A percentile compares a stretch with the other conserved stretches of the same genome.
These are phyloP conservation scores for Helianthus tuberosus DNA, from an alignment of 129 eudicot genomes.

Conservation along the genomic window DNA sequence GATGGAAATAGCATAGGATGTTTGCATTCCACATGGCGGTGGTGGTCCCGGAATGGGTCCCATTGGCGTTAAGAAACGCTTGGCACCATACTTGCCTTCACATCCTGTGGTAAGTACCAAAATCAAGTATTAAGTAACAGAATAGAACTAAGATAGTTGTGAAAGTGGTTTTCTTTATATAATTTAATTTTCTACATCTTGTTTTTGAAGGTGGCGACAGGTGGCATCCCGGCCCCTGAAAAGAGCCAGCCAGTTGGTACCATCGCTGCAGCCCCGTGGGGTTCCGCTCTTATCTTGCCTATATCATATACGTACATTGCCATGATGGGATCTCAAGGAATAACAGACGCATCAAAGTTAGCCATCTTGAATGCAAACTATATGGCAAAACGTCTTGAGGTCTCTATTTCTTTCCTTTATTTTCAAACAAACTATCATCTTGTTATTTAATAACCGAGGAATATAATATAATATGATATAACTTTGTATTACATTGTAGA, in stretches of 20 bases:
- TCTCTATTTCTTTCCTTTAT: constrained; percentile 34
- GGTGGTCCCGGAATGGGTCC: constrained; percentile 99
- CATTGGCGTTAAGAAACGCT: constrained; percentile 92
- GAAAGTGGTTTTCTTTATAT: not conserved
- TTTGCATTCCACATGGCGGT: constrained; percentile 98
- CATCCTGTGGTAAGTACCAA: constrained; percentile 87
- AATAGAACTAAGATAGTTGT: not conserved
- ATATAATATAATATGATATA: constrained; percentile 9
- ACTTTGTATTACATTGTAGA: constrained; percentile 41
- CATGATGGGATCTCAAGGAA: constrained; percentile 98
- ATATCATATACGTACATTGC: constrained; percentile 96
- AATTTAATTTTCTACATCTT: not conserved
- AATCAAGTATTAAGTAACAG: not conserved
- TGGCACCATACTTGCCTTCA: constrained; percentile 94
- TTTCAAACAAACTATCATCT: too few relatives aligned
- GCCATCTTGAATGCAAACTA: constrained; percentile 96
- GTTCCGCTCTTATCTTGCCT: constrained; percentile 97
- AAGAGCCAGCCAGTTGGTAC: constrained; percentile 82
- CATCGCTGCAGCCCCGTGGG: constrained; percentile 99
- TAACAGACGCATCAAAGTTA: constrained; percentile 92
- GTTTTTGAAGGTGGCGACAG: constrained; percentile 65
- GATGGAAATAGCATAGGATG: too few relatives aligned
- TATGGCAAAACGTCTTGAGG: constrained; percentile 99
- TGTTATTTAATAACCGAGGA: too few relatives aligned
- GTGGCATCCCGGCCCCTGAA: constrained; percentile 92